These are phyloP conservation scores for Metschnikowia henanensis DNA, from an alignment of 805 yeast species.

Conservation along the genomic window DNA sequence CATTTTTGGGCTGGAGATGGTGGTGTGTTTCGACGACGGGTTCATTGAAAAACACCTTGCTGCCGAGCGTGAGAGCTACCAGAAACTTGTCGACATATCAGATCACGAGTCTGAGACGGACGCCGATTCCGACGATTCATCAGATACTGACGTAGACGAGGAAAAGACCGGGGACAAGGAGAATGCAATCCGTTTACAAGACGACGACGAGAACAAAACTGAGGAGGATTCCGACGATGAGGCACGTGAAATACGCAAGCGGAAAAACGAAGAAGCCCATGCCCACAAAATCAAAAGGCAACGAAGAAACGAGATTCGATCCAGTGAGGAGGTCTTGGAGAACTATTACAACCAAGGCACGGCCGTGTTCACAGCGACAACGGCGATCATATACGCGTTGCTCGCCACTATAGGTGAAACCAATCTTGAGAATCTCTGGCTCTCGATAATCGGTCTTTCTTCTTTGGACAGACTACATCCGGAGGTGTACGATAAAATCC, in stretches of 20 bases:
- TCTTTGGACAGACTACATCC: constrained; percentile 76
- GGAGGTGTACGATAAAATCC: constrained; percentile 66
- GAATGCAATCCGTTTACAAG: no score
- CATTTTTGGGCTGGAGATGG: constrained; percentile 75
- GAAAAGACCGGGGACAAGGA: constrained; percentile 33
- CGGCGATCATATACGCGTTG: constrained; percentile 79
- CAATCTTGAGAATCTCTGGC: constrained; percentile 69
- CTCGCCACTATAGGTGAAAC: constrained; percentile 84
- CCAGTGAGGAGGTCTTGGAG: constrained; percentile 59
- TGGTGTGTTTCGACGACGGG: constrained; percentile 89
- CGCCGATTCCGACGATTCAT: constrained; percentile 1
- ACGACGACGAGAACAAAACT: constrained; percentile 38
- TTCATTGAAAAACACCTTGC: constrained; percentile 56
- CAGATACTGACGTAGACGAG: constrained; percentile 2
- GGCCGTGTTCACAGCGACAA: constrained; percentile 67
- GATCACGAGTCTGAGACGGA: constrained; percentile 28
- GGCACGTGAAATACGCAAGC: constrained; percentile 14
- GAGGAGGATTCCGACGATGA: constrained; percentile 28
- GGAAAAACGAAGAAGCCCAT: constrained; percentile 4
- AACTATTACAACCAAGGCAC: constrained; percentile 85
- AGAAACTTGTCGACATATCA: constrained; percentile 35
- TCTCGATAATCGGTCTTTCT: constrained; percentile 84
- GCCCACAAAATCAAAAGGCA: constrained; percentile 14
- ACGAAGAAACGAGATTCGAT: constrained; percentile 37
- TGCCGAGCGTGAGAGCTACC: constrained; percentile 63